phyloP scores from a whole-genome alignment of 768 basidiomycete genomes.

The Naganishia friedmannii region DNA sequence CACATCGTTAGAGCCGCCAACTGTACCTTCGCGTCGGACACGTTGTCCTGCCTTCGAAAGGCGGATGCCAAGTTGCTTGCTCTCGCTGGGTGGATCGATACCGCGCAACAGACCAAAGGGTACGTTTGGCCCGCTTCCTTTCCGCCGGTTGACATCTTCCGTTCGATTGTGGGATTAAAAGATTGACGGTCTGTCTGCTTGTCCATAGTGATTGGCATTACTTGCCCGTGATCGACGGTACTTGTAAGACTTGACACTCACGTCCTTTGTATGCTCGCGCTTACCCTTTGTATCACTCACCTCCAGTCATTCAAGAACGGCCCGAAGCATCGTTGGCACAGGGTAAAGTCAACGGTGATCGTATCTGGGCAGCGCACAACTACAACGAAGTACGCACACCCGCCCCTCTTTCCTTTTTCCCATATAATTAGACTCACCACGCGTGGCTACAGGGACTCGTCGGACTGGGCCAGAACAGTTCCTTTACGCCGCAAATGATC shows the following conservation, averaged over 20 bases:
- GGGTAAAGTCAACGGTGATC: slow-evolving; percentile 21
- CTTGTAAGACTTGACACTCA: not conserved
- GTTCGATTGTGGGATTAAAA: not conserved
- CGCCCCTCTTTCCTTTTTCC: too few species aligned
- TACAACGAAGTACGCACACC: slow-evolving; percentile 17
- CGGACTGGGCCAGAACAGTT: not conserved
- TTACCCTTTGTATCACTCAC: too few species aligned
- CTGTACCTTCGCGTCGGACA: slow-evolving; percentile 30
- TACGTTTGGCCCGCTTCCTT: not conserved
- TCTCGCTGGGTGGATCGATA: not conserved
- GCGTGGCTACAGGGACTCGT: not conserved
- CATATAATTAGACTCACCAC: not conserved
- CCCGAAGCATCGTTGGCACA: slow-evolving; percentile 3
- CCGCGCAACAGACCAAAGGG: slow-evolving; percentile 10
- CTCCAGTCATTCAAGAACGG: slow-evolving; percentile 19
- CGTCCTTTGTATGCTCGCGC: too few species aligned
- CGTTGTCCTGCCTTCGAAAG: slow-evolving; percentile 6
- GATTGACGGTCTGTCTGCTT: not conserved
- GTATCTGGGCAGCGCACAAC: slow-evolving; percentile 14
- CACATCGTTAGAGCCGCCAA: slow-evolving; percentile 33
- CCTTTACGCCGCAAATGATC: slow-evolving; percentile 17
- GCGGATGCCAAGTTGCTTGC: slow-evolving; percentile 11
- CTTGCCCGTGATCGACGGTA: slow-evolving; percentile 18
- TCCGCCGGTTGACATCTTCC: too few species aligned
- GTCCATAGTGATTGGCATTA: slow-evolving; percentile 11